These are phyloP conservation scores for Candida pini DNA, from an alignment of 805 yeast species.

Conservation along the genomic window DNA sequence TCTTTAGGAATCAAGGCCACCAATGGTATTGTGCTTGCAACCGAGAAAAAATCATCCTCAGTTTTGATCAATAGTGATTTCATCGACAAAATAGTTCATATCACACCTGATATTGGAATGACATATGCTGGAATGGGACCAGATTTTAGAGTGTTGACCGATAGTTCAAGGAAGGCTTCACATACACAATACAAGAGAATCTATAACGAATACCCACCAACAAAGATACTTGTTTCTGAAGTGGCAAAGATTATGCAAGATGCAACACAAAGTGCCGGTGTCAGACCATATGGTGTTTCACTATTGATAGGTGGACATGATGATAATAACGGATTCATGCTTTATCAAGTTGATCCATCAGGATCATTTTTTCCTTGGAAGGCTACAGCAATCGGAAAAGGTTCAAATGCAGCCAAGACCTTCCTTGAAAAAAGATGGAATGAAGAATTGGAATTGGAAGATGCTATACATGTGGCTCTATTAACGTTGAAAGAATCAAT, in stretches of 20 bases:
- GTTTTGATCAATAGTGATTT: conserved; percentile 70
- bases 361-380: conserved; percentile 99
- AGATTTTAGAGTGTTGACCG: conserved; percentile 90
- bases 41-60: conserved; percentile 87
- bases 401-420: conserved; percentile 93
- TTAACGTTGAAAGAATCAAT: conserved; percentile 92
- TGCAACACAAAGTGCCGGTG: conserved; percentile 98
- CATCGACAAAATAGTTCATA: conserved; percentile 67
- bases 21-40: conserved; percentile 94
- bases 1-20: conserved; percentile 91
- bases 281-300: conserved; percentile 97
- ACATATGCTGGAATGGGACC: conserved; percentile 99
- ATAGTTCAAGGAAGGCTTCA: conserved; percentile 87
- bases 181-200: conserved; percentile 90
- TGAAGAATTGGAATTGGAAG: conserved; percentile 93
- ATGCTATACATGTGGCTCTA: conserved; percentile 94
- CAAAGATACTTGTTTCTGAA: conserved; percentile 87
- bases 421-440: conserved; percentile 98
- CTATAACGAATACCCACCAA: conserved; percentile 96
- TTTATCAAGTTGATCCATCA: conserved; percentile 97
- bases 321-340: conserved; percentile 58
- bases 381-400: conserved; percentile 98
- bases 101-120: conserved; percentile 95
- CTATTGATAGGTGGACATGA: conserved; percentile 92
- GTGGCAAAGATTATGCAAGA: conserved; percentile 97